These are phyloP conservation scores for Pythium pyrilobum DNA, from an alignment of 352 stramenopile species.

Conservation along the genomic window DNA sequence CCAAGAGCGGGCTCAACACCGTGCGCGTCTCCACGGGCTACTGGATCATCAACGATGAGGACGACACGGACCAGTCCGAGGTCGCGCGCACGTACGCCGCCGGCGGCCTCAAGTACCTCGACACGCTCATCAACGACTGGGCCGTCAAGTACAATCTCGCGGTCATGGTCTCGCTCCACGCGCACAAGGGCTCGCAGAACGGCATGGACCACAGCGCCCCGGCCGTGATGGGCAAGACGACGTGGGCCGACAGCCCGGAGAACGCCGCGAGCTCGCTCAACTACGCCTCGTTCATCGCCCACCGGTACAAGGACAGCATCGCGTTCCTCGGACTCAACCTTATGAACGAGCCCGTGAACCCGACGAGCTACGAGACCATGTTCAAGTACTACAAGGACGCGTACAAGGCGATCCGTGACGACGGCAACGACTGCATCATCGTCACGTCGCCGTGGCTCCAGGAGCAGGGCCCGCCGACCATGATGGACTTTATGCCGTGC, in stretches of 20 bases:
- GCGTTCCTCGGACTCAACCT: conserved; percentile 67
- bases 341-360: conserved; percentile 65
- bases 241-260: conserved; percentile 35
- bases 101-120: conserved; percentile 56
- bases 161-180: conserved; percentile 77
- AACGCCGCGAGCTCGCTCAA: conserved; percentile 57
- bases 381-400: conserved; percentile 48
- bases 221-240: conserved; percentile 20
- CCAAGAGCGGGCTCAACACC: conserved; percentile 54
- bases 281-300: conserved; percentile 39
- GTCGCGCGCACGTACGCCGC: conserved; percentile 31
- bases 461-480: conserved; percentile 29
- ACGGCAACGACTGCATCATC: conserved; percentile 54
- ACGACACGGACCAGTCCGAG: conserved; percentile 19
- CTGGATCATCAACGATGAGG: conserved; percentile 62
- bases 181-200: conserved; percentile 66
- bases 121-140: conserved; percentile 75
- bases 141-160: conserved; percentile 52
- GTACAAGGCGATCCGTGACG: conserved; percentile 42
- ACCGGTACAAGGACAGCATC: conserved; percentile 31
- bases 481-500: conserved; percentile 28
- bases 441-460: conserved; percentile 39
- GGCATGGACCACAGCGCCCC: conserved; percentile 65
- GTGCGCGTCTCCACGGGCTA: conserved; percentile 72
- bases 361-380: conserved; percentile 32